Evolutionary conservation across 306 rosid species (phyloP).

Genomic region (Castanea crenata): DNA sequence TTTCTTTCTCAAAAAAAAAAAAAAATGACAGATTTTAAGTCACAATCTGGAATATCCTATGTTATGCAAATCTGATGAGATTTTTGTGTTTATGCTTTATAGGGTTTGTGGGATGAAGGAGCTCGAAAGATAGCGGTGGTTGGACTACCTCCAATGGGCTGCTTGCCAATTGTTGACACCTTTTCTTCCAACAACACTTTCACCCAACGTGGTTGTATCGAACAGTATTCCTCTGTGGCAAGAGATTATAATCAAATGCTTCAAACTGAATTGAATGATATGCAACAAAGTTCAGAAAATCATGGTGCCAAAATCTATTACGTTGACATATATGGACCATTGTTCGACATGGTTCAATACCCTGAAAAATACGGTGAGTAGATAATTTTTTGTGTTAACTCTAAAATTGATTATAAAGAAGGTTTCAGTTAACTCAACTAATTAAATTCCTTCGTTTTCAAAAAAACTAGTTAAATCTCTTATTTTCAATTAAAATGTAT

Average conservation of each 20-base stretch:
- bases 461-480: too few species aligned
- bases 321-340: conserved; percentile 50
- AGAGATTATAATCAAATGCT: conserved; percentile 56
- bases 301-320: conserved; percentile 36
- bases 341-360: conserved; percentile 41
- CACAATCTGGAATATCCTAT: too few species aligned
- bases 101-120: conserved; percentile 68
- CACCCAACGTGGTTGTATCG: conserved; percentile 43
- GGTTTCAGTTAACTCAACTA: accelerated
- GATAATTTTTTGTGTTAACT: background rate
- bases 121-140: conserved; percentile 44
- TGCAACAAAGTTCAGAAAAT: conserved; percentile 29
- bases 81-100: background rate
- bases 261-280: conserved; percentile 33
- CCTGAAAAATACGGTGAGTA: conserved; percentile 41
- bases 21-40: too few species aligned
- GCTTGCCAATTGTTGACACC: conserved; percentile 58
- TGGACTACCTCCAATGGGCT: conserved; percentile 78
- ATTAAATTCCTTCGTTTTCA: too few species aligned
- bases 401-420: too few species aligned
- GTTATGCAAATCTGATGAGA: background rate
- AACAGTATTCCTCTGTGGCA: conserved; percentile 38
- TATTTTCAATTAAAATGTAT: too few species aligned
- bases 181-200: conserved; percentile 18
- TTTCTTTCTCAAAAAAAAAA: too few species aligned